These are phyloP conservation scores for Diplogelasinospora grovesii DNA, from an alignment of 495 filamentous ascomycete species.

Conservation along the genomic window DNA sequence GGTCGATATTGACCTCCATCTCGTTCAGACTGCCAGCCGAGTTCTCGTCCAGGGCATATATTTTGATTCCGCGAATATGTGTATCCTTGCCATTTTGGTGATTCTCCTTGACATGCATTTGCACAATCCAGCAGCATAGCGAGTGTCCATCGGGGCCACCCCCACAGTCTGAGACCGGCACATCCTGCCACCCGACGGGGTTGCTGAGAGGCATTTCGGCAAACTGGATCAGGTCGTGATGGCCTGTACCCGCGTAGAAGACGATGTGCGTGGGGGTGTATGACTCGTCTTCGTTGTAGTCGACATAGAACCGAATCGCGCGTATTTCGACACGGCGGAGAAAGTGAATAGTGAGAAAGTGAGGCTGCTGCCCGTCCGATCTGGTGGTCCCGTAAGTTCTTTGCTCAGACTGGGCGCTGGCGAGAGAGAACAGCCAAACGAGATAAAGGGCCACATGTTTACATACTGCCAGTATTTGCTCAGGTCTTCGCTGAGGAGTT, in stretches of 20 bases:
- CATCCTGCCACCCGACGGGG: slow-evolving; percentile 85
- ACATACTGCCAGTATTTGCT: slow-evolving; percentile 81
- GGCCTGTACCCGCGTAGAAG: slow-evolving; percentile 77
- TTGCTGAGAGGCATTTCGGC: slow-evolving; percentile 68
- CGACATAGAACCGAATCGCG: slow-evolving; percentile 76
- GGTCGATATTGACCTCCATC: slow-evolving; percentile 16
- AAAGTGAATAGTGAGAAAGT: slow-evolving; percentile 91
- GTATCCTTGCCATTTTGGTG: slow-evolving; percentile 99
- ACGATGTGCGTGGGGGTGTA: slow-evolving; percentile 94
- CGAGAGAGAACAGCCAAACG: too few species aligned
- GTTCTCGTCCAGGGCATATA: slow-evolving; percentile 68
- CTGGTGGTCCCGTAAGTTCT: slow-evolving; percentile 24
- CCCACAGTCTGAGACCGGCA: slow-evolving; percentile 65
- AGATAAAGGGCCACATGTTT: too few species aligned
- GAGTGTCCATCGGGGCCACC: slow-evolving; percentile 58
- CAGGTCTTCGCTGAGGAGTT: slow-evolving; percentile 73
- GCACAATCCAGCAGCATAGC: slow-evolving; percentile 76
- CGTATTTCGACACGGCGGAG: slow-evolving; percentile 85
- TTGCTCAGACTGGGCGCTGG: neutral
- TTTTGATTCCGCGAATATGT: slow-evolving; percentile 87
- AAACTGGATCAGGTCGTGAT: slow-evolving; percentile 81
- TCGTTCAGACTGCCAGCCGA: slow-evolving; percentile 12
- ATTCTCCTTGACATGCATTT: slow-evolving; percentile 85
- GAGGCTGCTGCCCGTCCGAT: slow-evolving; percentile 92
- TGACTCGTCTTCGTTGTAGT: slow-evolving; percentile 86